Conservation (phyloP, 2,329 filamentous ascomycete species). For the Pseudohalonectria lignicola region DNA sequence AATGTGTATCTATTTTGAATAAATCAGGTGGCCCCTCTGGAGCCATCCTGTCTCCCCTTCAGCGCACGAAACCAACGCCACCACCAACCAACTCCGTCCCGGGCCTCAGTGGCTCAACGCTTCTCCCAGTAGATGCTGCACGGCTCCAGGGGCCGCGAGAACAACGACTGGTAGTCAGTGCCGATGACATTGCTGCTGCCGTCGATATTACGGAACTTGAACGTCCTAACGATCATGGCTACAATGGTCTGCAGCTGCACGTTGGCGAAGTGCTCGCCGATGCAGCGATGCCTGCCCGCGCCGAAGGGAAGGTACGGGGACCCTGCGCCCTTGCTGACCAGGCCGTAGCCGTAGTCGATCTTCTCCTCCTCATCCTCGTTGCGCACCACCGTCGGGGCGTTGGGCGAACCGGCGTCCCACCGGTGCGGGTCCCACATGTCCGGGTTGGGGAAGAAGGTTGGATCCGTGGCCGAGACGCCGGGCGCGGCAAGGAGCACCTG, state of each 20-base stretch:
- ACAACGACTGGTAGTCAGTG: slow-evolving; percentile 60
- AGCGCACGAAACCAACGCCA: too few species aligned
- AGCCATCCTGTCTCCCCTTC: too few species aligned
- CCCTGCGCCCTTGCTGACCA: slow-evolving; percentile 80
- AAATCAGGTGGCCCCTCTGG: too few species aligned
- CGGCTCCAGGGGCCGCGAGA: slow-evolving; percentile 62
- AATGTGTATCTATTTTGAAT: too few species aligned
- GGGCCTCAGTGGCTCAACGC: too few species aligned
- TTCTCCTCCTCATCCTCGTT: slow-evolving; percentile 56
- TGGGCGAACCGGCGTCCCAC: slow-evolving; percentile 61
- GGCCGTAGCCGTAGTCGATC: slow-evolving; percentile 87
- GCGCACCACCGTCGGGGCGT: slow-evolving; percentile 34
- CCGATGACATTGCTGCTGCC: slow-evolving; percentile 58
- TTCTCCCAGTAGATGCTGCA: slow-evolving; percentile 68
- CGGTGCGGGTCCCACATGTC: slow-evolving; percentile 81
- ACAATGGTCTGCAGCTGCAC: slow-evolving; percentile 81
- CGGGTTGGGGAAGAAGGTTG: slow-evolving; percentile 71
- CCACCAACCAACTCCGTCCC: too few species aligned
- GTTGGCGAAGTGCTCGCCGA: slow-evolving; percentile 94
- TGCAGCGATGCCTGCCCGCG: slow-evolving; percentile 85
- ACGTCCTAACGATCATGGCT: slow-evolving; percentile 62
- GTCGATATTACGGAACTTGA: slow-evolving; percentile 69
- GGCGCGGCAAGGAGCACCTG: slow-evolving; percentile 80
- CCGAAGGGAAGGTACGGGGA: slow-evolving; percentile 93
- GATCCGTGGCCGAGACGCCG: slow-evolving; percentile 64